Base-by-base conservation (phyloP, 805 yeast species). In the Zygotorulaspora chibaensis region DNA sequence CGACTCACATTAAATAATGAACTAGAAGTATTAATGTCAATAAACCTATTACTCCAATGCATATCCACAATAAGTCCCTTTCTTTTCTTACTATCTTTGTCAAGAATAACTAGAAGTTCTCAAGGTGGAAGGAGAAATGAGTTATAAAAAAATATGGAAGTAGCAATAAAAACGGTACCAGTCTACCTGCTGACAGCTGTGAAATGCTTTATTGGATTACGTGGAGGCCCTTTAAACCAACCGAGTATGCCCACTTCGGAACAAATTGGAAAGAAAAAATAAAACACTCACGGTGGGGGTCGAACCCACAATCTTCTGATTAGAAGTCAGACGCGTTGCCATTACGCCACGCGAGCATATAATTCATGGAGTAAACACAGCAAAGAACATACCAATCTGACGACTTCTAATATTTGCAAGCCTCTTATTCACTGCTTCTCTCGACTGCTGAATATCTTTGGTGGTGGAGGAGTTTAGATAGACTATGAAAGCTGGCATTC, bases 321-420 rank as follows among this genome's bases (percentile, higher is more conserved):
- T 71, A 71, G 76, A 71, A 71, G 76, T 71, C 76, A 71, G 75
- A 71, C 76, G 76, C 76, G 76, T 71, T 71, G 76, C 76, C 76
- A 71, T 71, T 71, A 71, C 76, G 76, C 76, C 76, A 71, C 73
- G 70, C 74, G 68, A 71, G 75, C 75, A 63, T 46, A 16, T 20
- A 17, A 6, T 35, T 41, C 38, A 29, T 29, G 8, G 25, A 20
- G 25, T 20, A 7, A n/a, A n/a, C n/a, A n/a, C n/a, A n/a, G n/a
- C n/a, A n/a, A n/a, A n/a, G n/a, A n/a, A n/a, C n/a, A n/a, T n/a
- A n/a, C n/a, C n/a, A n/a, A n/a, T n/a, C n/a, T n/a, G n/a, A n/a
- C n/a, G n/a, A n/a, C n/a, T 20, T 20, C 25, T 20, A 5, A 7
- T 4, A 7, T 20, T 20, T 7, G 25, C 25, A 5, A 20, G 7